Evolutionary conservation across 1,284 basidiomycete species (phyloP), one percentile per base, ranked within the genome.

Genomic region (Ganoderma resinaceum): DNA sequence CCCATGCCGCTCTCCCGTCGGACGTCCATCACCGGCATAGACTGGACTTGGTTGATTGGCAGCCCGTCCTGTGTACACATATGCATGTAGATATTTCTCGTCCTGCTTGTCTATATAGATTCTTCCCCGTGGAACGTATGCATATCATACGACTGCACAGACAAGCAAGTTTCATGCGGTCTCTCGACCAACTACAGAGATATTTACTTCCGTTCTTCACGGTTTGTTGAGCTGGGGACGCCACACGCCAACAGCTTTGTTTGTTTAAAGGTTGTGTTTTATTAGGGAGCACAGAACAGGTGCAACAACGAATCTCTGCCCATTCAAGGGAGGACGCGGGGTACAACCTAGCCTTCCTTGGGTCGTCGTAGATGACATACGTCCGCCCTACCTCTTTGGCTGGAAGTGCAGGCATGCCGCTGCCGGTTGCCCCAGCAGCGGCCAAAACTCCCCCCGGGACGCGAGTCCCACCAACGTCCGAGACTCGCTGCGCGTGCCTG

Each of bases 351-450:
- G 71, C 71, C 69, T 70, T 69, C 55, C 37, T 64, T 68, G 66
- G 61, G 61, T 62, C 71, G 71, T 63, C 68, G 71, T 69, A 72
- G 71, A 72, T 70, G 37, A 72, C 69, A 67, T 70, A 72, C 71
- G 69, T 67, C 68, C 71, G 71, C 71, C 69, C 69, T 68, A 67
- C 69, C 67, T 65, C 57, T 49, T 31, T 63, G 65, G 68, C 66
- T 64, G 29, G 58, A 68, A 68, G 66, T 66, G 60, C 70, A 72
- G 71, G 71, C 38, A 67, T 65, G 69, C 67, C 66, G 59, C 69
- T 33, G 71, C 61, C 58, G 61, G 71, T 72, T 72, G 66, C 71
- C 71, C 71, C 71, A 57, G 58, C 69, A 46, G 67, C 65, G 63
- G 53, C 71, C 68, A 66, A 72, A 72, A 70, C 66, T 67, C 63